phyloP scores from a whole-genome alignment of 306 rosid species.

The Quercus suber region DNA sequence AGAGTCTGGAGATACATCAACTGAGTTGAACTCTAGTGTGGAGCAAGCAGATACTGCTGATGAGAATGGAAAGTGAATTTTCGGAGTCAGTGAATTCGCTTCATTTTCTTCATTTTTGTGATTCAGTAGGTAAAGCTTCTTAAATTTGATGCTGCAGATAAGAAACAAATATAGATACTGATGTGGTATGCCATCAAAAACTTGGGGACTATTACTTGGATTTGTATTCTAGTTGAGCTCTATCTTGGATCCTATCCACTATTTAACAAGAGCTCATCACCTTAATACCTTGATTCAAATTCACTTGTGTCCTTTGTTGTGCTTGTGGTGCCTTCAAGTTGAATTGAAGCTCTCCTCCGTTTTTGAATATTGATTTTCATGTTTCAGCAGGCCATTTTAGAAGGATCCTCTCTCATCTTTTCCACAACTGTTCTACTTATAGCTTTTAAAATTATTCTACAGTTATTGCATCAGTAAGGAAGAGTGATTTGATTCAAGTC shows the following conservation, averaged over 20 bases:
- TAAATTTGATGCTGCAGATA: slow-evolving; percentile 4
- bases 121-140: slow-evolving; percentile 18
- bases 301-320: not conserved
- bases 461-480: too few relatives aligned
- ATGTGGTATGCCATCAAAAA: slow-evolving; percentile 15
- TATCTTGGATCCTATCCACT: not conserved
- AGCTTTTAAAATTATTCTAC: not conserved
- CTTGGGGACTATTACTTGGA: not conserved
- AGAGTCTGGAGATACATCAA: slow-evolving; percentile 35
- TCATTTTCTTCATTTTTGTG: not conserved
- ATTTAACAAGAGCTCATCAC: not conserved
- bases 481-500: too few relatives aligned
- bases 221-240: not conserved
- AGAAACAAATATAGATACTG: slow-evolving; percentile 8
- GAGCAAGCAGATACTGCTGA: slow-evolving; percentile 38
- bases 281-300: not conserved
- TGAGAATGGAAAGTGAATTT: slow-evolving; percentile 22
- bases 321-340: not conserved
- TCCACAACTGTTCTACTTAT: not conserved
- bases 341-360: not conserved
- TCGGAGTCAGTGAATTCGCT: not conserved
- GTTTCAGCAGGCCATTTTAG: not conserved
- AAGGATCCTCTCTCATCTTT: not conserved
- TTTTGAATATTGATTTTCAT: not conserved
- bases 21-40: slow-evolving; percentile 33